Conservation (phyloP, 495 filamentous ascomycete genomes). For the Talaromyces borbonicus region DNA sequence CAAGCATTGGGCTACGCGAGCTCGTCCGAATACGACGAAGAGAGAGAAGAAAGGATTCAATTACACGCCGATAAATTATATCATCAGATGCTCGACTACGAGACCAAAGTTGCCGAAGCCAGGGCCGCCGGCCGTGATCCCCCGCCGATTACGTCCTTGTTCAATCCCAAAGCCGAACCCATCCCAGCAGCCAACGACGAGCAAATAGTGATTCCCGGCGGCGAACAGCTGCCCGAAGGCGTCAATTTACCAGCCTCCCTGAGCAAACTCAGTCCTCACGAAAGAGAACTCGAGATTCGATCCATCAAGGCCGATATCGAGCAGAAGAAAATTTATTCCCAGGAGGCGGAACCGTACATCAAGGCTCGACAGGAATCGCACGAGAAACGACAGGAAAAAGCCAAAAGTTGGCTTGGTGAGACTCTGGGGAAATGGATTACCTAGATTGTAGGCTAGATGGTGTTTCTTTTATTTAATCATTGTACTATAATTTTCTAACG, state of each 20-base stretch:
- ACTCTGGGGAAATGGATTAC: constrained; percentile 38
- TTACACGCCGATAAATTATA: constrained; percentile 90
- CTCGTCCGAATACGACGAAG: constrained; percentile 46
- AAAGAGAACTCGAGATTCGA: constrained; percentile 56
- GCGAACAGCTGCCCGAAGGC: constrained; percentile 23
- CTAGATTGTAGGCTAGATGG: too few species aligned
- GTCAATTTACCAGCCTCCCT: constrained; percentile 42
- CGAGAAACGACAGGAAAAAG: constrained; percentile 48
- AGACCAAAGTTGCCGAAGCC: constrained; percentile 56
- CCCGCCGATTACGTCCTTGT: constrained; percentile 29
- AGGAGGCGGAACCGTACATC: constrained; percentile 43
- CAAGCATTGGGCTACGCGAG: constrained; percentile 85
- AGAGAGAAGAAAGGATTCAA: constrained; percentile 81
- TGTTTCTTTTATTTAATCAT: too few species aligned
- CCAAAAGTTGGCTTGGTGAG: constrained; percentile 44
- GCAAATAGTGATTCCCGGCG: constrained; percentile 21
- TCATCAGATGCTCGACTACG: constrained; percentile 72
- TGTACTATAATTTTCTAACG: too few species aligned
- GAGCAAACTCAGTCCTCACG: constrained; percentile 48
- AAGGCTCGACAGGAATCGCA: constrained; percentile 48
- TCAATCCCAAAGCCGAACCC: constrained; percentile 24
- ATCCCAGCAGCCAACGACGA: neutral
- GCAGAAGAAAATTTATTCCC: constrained; percentile 44
- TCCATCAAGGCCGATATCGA: constrained; percentile 51
- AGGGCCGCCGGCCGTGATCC: constrained; percentile 46